Base-by-base conservation (phyloP, 2,329 filamentous ascomycete species). In the Akanthomyces uredinophilus region DNA sequence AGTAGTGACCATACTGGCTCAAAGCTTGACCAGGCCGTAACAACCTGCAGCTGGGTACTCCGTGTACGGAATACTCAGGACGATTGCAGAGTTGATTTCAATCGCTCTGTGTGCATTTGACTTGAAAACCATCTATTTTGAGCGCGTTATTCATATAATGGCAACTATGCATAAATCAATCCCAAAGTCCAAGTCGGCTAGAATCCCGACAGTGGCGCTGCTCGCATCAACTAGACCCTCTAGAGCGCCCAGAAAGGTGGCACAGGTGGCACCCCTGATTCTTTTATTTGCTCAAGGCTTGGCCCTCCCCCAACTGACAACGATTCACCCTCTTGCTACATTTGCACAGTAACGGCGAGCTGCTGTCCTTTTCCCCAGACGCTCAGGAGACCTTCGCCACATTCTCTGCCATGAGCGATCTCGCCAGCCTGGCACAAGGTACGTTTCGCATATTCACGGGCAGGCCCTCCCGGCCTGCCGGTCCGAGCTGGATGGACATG, bases 271-370 rank as follows among this genome's bases (percentile, higher is more conserved):
- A 22, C 59, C 59, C 59, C 59, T 61, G 43, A 41, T 43, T 61
- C n/a, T 8, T 61, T 54, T 55, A 61, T 50, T 55, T 56, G 59
- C 59, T 61, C 51, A 61, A 22, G 5, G 20, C 58, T 44, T 60
- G 13, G 20, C 29, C 27, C 35, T 46, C 22, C 35, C 37, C 22
- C n/a, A 20, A n/a, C 35, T 20, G 27, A 39, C 58, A 54, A 32
- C 49, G 27, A 54, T 53, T 41, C 50, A 53, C 39, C 16, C 44
- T 58, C 47, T 41, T 41, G 13, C 39, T 53, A n/a, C 50, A 54
- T 60, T 35, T 39, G 41, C 49, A 46, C 20, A 46, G 46, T 11
- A 47, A 53, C 20, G n/a, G 50, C 22, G 39, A 53, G 39, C 29
- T 18, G 58, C 39, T 47, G 58, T 41, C 39, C 24, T 47, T 53